Evolutionary conservation across 139 green algal species (phyloP).

Genomic region (Chlorella ohadii): DNA sequence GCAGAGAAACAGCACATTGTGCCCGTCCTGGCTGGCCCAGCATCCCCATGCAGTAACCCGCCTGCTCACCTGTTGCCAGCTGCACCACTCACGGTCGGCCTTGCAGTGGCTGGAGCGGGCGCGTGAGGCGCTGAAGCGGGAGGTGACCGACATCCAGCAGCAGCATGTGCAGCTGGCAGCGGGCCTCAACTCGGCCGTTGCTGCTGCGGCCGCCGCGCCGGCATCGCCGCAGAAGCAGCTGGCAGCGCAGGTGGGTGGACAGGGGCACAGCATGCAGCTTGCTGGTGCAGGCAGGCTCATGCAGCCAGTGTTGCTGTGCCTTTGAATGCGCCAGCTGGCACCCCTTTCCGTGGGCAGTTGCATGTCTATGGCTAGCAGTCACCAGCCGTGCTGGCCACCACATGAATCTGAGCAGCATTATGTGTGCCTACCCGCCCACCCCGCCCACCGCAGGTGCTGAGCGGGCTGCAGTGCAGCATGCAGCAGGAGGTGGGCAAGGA

Average conservation of each 20-base stretch:
- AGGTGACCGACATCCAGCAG: constrained; percentile 8
- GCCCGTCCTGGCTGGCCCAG: no score
- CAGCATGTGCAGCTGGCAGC: constrained; percentile 26
- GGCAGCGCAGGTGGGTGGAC: constrained; percentile 7
- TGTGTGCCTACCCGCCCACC: no score
- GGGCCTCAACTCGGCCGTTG: not conserved
- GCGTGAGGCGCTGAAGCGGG: constrained; percentile 8
- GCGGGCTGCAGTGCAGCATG: constrained; percentile 27
- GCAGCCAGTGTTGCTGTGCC: not conserved
- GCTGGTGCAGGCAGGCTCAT: not conserved
- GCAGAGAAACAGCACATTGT: no score
- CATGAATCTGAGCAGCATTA: no score
- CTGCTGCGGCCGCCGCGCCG: not conserved
- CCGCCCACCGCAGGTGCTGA: not conserved
- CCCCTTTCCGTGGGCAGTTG: no score
- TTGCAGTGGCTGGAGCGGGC: constrained; percentile 32
- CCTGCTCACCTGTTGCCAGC: not conserved
- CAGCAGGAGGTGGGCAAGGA: constrained; percentile 29
- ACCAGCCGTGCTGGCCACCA: no score
- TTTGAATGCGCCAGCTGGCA: no score
- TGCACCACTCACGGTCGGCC: not conserved
- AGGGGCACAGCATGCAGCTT: no score
- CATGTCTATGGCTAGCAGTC: no score
- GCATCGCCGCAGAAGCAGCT: constrained; percentile 10
- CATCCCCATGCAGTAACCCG: no score